Conservation (phyloP, 345 rosid genomes). For the Tarenaya hassleriana region DNA sequence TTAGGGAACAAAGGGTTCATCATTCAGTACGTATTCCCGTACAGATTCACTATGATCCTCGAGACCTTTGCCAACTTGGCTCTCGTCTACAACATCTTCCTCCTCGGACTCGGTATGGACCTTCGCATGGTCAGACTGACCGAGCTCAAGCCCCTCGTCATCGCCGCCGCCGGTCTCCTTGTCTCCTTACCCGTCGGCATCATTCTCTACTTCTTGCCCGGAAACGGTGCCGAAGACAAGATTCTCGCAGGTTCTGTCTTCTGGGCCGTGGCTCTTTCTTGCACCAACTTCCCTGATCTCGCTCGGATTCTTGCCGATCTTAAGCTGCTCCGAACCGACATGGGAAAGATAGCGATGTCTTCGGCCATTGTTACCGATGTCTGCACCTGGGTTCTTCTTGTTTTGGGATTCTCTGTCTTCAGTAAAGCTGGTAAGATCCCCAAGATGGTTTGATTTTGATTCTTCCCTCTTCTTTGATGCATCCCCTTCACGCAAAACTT, state of each 20-base stretch:
- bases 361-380: conserved; percentile 47
- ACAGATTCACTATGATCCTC: conserved; percentile 28
- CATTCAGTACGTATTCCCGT: conserved; percentile 27
- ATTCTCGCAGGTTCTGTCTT: conserved; percentile 32
- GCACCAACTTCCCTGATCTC: conserved; percentile 62
- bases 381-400: conserved; percentile 49
- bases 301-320: conserved; percentile 51
- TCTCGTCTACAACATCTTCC: conserved; percentile 46
- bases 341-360: conserved; percentile 49
- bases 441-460: background rate
- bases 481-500: no score
- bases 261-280: conserved; percentile 49
- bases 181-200: conserved; percentile 43
- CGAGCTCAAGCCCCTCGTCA: conserved; percentile 25
- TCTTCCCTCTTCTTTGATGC: no score
- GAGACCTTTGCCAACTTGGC: conserved; percentile 54
- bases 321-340: conserved; percentile 56
- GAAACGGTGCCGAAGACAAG: conserved; percentile 26
- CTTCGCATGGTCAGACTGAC: conserved; percentile 34
- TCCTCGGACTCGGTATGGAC: conserved; percentile 66
- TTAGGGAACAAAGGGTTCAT: conserved; percentile 6
- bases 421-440: conserved; percentile 13
- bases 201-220: conserved; percentile 23
- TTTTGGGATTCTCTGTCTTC: conserved; percentile 30
- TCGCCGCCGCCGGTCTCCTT: conserved; percentile 36